These are phyloP conservation scores for Hyphochytrium catenoides DNA, from an alignment of 352 stramenopile species.

Conservation along the genomic window DNA sequence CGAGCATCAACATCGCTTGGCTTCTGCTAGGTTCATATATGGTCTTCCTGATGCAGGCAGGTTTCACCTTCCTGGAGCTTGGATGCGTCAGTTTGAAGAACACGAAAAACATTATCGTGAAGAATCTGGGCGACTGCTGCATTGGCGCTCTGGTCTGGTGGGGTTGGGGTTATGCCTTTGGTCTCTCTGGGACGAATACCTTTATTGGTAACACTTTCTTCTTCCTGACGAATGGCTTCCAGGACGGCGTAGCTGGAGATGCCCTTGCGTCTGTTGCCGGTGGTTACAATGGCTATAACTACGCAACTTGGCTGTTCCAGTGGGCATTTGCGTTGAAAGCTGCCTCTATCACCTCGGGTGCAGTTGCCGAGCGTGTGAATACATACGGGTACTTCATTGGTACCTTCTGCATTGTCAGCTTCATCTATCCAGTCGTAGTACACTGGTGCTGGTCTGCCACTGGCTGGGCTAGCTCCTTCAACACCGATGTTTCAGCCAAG, in stretches of 20 bases:
- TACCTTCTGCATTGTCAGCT: conserved; percentile 20
- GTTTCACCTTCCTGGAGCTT: conserved; percentile 36
- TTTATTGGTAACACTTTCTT: conserved; percentile 9
- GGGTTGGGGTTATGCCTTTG: conserved; percentile 30
- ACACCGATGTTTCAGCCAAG: not conserved
- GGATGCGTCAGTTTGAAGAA: conserved; percentile 27
- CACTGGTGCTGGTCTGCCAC: conserved; percentile 21
- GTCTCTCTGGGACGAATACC: conserved; percentile 8
- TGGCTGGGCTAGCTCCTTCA: conserved; percentile 16
- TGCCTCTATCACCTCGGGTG: conserved; percentile 40
- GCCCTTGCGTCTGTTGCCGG: not conserved
- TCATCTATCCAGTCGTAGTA: conserved; percentile 36
- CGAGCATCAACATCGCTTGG: no score
- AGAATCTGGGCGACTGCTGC: conserved; percentile 43
- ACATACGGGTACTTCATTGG: conserved; percentile 31
- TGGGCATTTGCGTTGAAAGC: conserved; percentile 31
- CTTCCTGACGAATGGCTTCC: conserved; percentile 16
- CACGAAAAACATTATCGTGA: conserved; percentile 40
- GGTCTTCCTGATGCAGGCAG: conserved; percentile 34
- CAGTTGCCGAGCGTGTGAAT: conserved; percentile 26
- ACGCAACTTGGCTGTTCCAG: conserved; percentile 36
- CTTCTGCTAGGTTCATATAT: conserved; percentile 15
- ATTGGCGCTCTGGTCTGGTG: conserved; percentile 24
- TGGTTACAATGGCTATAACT: conserved; percentile 8
- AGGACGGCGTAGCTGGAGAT: no score